phyloP scores from a whole-genome alignment of 805 yeast genomes.

The Zygoascus biomembranicola region DNA sequence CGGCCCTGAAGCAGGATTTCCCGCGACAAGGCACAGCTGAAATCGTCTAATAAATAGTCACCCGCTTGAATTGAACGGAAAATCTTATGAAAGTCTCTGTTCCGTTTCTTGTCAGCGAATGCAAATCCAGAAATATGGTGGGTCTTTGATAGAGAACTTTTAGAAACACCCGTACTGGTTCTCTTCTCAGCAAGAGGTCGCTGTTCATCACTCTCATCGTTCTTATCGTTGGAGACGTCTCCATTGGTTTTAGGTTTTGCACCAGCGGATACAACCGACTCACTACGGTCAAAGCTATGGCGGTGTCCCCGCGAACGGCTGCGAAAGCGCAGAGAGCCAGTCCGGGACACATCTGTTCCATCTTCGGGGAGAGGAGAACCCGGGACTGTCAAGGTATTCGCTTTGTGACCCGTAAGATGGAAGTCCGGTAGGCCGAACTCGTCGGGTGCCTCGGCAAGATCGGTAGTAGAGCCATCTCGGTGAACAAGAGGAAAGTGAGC shows the following conservation, averaged over 20 bases:
- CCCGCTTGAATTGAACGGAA: slow-evolving; percentile 60
- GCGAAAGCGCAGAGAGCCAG: not conserved
- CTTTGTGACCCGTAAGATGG: not conserved
- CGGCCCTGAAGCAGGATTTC: slow-evolving; percentile 87
- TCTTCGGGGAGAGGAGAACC: not conserved
- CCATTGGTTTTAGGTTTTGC: not conserved
- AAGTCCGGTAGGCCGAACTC: not conserved
- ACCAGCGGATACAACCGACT: not conserved
- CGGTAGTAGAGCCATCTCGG: not conserved
- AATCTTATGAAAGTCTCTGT: slow-evolving; percentile 67
- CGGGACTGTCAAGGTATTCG: not conserved
- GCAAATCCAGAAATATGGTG: slow-evolving; percentile 16
- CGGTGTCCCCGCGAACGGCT: not conserved
- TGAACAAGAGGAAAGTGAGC: not conserved
- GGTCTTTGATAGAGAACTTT: not conserved
- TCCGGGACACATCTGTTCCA: not conserved
- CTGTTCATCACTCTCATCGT: not conserved
- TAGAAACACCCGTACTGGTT: not conserved
- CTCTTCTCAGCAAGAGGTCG: not conserved
- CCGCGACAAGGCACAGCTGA: slow-evolving; percentile 79
- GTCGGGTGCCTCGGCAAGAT: not conserved
- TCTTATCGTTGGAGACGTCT: not conserved
- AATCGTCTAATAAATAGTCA: slow-evolving; percentile 77
- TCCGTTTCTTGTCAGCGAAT: slow-evolving; percentile 35
- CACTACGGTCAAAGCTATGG: not conserved